Evolutionary conservation across 2,329 filamentous ascomycete genomes (phyloP).

Genomic region (Plectosphaerella cucumerina): DNA sequence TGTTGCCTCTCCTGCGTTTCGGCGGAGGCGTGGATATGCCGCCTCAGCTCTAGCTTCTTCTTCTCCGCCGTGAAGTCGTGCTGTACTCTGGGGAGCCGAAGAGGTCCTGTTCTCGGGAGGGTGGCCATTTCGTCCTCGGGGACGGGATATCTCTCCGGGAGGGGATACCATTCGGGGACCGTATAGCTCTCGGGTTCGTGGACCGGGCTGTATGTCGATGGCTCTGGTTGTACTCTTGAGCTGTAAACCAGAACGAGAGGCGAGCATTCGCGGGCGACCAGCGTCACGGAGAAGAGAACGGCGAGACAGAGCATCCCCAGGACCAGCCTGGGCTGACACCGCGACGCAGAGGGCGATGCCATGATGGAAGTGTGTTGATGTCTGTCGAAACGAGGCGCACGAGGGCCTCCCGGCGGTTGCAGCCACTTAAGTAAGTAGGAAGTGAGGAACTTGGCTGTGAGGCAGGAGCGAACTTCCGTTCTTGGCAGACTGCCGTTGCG

Average conservation of each 20-base stretch:
- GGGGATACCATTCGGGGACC: too few relatives aligned
- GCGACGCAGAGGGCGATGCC: background rate
- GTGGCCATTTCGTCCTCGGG: constrained; percentile 12
- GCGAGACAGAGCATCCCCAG: constrained; percentile 1
- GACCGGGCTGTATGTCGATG: too few relatives aligned
- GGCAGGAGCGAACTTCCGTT: background rate
- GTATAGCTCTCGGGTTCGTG: too few relatives aligned
- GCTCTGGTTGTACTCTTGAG: too few relatives aligned
- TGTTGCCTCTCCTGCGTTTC: background rate
- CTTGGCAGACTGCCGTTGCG: background rate
- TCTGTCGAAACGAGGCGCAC: too few relatives aligned
- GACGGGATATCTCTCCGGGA: constrained; percentile 6
- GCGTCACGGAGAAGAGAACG: background rate
- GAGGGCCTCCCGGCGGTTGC: too few relatives aligned
- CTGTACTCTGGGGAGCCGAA: constrained; percentile 8
- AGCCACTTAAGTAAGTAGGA: background rate
- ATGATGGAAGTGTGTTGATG: too few relatives aligned
- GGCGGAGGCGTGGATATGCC: constrained; percentile 16
- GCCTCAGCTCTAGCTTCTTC: constrained; percentile 8
- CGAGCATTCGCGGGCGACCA: background rate
- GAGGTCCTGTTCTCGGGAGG: constrained; percentile 7
- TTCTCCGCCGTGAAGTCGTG: constrained; percentile 9
- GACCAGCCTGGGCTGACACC: background rate
- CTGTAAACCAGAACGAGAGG: too few relatives aligned
- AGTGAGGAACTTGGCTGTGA: background rate